Conservation (phyloP, 2,329 filamentous ascomycete genomes). For the Fusarium sp. region DNA sequence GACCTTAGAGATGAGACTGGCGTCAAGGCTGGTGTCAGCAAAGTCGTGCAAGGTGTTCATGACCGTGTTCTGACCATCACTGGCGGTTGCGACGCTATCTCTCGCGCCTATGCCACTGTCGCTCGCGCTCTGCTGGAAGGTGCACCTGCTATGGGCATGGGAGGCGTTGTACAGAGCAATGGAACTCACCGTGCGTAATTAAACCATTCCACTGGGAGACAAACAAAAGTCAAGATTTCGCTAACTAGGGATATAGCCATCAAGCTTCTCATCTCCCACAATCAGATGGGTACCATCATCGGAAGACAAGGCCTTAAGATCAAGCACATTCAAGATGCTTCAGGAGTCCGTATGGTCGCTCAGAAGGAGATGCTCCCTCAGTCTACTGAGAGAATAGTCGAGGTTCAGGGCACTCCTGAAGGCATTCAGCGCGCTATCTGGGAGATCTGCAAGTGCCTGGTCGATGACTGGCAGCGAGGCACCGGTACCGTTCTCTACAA, state of each 20-base stretch:
- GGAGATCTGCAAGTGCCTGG: slow-evolving; percentile 98
- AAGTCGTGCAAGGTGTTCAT: slow-evolving; percentile 96
- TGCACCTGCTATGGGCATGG: slow-evolving; percentile 95
- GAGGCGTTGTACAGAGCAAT: slow-evolving; percentile 84
- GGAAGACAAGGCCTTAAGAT: slow-evolving; percentile 97
- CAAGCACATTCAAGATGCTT: slow-evolving; percentile 98
- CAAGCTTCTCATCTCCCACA: slow-evolving; percentile 98
- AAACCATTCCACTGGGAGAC: background rate
- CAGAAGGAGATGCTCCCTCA: slow-evolving; percentile 99
- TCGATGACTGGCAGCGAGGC: slow-evolving; percentile 97
- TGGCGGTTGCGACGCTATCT: slow-evolving; percentile 86
- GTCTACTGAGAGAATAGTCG: slow-evolving; percentile 97
- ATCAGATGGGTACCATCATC: slow-evolving; percentile 99
- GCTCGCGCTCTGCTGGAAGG: slow-evolving; percentile 92
- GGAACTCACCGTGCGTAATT: slow-evolving; percentile 85
- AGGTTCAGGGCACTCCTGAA: slow-evolving; percentile 93
- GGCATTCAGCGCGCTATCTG: slow-evolving; percentile 96
- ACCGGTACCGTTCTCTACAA: slow-evolving; percentile 98
- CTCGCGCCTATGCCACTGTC: slow-evolving; percentile 93
- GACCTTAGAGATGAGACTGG: slow-evolving; percentile 97
- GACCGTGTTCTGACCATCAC: slow-evolving; percentile 97
- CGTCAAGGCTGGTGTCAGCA: slow-evolving; percentile 97
- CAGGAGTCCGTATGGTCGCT: slow-evolving; percentile 97
- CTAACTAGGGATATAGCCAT: slow-evolving; percentile 71
- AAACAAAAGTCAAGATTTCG: background rate